Evolutionary conservation across 2,329 filamentous ascomycete species (phyloP).

Genomic region (Pyrenophora seminiperda): DNA sequence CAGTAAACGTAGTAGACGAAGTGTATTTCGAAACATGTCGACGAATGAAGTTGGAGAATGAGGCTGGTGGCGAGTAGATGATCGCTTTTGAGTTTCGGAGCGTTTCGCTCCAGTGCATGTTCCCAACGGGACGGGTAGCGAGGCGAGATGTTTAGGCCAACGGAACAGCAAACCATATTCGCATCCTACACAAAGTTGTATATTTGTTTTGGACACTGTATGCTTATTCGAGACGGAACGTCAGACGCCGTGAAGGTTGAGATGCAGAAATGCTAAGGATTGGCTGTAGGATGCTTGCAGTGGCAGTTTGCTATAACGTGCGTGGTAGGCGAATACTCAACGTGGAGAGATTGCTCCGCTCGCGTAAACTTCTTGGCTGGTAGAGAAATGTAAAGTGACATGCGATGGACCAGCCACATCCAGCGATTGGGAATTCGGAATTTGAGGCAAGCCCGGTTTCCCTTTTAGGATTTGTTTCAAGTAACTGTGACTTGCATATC

Average conservation of each 20-base stretch:
- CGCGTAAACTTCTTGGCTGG: constrained; percentile 9
- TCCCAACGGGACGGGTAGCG: constrained; percentile 31
- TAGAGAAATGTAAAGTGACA: constrained; percentile 30
- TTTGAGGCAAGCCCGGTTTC: constrained; percentile 22
- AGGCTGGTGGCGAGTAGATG: constrained; percentile 7
- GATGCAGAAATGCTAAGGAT: constrained; percentile 19
- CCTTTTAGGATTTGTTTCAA: constrained; percentile 25
- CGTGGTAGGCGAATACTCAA: constrained; percentile 5
- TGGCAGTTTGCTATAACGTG: constrained; percentile 15
- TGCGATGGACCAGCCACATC: constrained; percentile 16
- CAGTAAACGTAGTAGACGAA: background rate
- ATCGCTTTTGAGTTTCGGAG: constrained; percentile 11
- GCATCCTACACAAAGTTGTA: constrained; percentile 8
- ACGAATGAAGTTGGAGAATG: constrained; percentile 6
- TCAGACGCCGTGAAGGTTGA: constrained; percentile 16
- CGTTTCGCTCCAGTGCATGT: constrained; percentile 12
- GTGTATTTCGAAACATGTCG: constrained; percentile 1
- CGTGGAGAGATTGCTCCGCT: constrained; percentile 5
- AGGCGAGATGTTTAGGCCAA: constrained; percentile 23
- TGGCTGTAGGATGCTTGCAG: constrained; percentile 27
- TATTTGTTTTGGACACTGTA: constrained; percentile 13
- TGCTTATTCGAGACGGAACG: constrained; percentile 3
- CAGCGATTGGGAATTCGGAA: constrained; percentile 2
- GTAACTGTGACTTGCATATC: constrained; percentile 17
- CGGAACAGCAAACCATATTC: constrained; percentile 5